Evolutionary conservation across 345 rosid species (phyloP), one percentile per base, ranked within the genome.

Genomic region (Populus davidiana): DNA sequence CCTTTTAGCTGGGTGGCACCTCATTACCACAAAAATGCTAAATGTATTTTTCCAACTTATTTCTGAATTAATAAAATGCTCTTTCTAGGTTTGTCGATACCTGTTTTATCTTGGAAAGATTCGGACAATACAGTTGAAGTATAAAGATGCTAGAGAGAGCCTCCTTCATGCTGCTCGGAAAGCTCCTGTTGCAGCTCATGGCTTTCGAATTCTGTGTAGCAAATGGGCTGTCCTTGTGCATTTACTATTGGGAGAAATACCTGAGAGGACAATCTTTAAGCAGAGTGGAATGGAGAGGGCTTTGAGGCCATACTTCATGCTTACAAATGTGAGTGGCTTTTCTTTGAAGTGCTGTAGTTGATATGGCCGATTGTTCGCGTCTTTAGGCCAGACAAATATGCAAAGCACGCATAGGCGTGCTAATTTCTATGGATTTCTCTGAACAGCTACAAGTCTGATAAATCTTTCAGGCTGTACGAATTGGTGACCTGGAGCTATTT

Each of bases 401-500:
- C 44, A 41, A 41, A 41, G 11, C 11, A 41, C 10, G 44, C 44
- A 41, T 52, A 20, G 23, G n/a, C n/a, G 1, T 52, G 59, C 59
- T 18, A n/a, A 18, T 52, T 18, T 52, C 59, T 6, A 52, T 52
- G n/a, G 8, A 52, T 52, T 52, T 18, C 21, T 18, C 59, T 52
- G 23, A 5, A 18, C 23, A 52, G 8, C 7, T 5, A 52, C 9
- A 20, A 52, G n/a, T 52, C 59, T 52, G 59, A 52, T 52, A 5
- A 52, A 52, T 6, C 59, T 56, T 35, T 59, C 83, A 91, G 98
- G 99, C 98, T 83, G 96, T 95, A 56, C 81, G 90, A 25, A 90
- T 91, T 73, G 99, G 98, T n/a, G 97, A 94, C 79, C 84, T 94
- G 88, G 98, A 94, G 87, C 88, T 93, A 66, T 95, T 93, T 69